Evolutionary conservation across 192 early-diverging fungal genomes (phyloP), one percentile per base, ranked within the genome.

Genomic region (Funneliformis mosseae): DNA sequence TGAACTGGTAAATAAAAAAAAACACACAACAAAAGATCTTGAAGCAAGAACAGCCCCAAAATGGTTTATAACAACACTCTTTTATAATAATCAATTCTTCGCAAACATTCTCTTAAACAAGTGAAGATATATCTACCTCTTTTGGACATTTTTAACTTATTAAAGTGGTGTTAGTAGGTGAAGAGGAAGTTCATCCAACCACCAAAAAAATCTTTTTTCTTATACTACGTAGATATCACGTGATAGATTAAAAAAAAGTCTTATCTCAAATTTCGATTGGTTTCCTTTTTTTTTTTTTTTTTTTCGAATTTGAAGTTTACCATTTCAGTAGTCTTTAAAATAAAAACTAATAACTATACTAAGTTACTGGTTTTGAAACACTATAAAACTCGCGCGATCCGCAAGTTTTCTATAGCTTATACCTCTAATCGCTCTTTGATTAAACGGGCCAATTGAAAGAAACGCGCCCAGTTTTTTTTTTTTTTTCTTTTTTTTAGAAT

Each of bases 61-160:
- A n/a, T n/a, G n/a, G n/a, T n/a, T n/a, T n/a, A n/a, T n/a, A 33
- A 3, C 33, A 33, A 3, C 33, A 33, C 33, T 33, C 33, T 33
- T 33, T 33, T 2, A 2, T 2, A 33, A 33, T 2, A 33, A 33
- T 33, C 33, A 33, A 33, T 33, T 33, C 3, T 33, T 33, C 33
- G 33, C 33, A 64, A 64, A 27, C n/a, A 27, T 8, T 14, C 23
- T 64, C 23, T 1, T 28, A 28, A 27, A 12, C 3, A 64, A n/a
- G 28, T 27, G 27, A 28, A 66, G 14, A 66, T 14, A 41, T 5
- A 5, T 41, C 50, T n/a, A 73, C 71, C 71, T 73, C 71, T 45
- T 25, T 73, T 73, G 5, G 71, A 73, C 71, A 73, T 73, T 73
- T n/a, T 73, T 73, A 11, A 45, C 11, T 73, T 73, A 73, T 73